A percentile compares a stretch with the other conserved stretches of the same genome.
phyloP scores from a whole-genome alignment of 495 filamentous ascomycete species.

The Tuber indicum region DNA sequence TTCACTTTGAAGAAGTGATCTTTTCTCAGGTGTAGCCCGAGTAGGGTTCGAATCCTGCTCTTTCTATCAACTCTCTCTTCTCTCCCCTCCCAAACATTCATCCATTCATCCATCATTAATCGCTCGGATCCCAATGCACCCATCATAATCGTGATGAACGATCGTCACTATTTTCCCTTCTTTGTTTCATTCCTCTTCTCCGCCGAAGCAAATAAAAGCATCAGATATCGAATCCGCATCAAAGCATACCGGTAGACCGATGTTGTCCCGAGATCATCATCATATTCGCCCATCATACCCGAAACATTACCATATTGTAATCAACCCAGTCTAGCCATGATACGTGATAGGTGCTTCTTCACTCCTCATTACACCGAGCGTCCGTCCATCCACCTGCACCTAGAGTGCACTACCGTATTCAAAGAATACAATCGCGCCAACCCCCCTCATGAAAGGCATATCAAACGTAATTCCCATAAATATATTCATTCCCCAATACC shows the following conservation, averaged over 20 bases:
- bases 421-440: background rate
- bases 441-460: background rate
- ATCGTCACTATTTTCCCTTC: background rate
- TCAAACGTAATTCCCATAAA: background rate
- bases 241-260: background rate
- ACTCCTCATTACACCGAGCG: background rate
- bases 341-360: background rate
- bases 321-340: background rate
- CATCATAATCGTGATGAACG: no score
- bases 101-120: background rate
- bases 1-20: constrained; percentile 32
- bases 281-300: background rate
- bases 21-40: constrained; percentile 37
- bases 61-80: constrained; percentile 19
- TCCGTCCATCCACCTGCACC: background rate
- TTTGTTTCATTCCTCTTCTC: background rate
- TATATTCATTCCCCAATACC: background rate
- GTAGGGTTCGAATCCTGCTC: constrained; percentile 37
- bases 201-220: background rate
- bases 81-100: background rate
- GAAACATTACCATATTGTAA: background rate
- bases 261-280: background rate
- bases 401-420: background rate
- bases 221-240: background rate
- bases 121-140: no score